Base-by-base conservation (phyloP, 331 rosid species). In the Acacia concinna region DNA sequence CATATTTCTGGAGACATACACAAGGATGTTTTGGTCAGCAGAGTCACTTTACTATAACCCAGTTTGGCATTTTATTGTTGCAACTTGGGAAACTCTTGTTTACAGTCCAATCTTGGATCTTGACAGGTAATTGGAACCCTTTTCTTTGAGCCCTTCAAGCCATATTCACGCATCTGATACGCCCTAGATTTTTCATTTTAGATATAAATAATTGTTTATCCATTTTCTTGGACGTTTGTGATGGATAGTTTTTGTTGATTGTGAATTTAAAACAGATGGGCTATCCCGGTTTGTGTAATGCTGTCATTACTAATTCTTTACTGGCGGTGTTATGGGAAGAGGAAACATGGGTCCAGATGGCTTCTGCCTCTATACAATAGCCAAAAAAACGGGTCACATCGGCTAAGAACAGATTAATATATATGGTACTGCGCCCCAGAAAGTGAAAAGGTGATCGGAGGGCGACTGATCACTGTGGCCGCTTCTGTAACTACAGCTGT, bases 21-120 rank as follows among this genome's bases (percentile, higher is more conserved):
- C 99, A 9, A 90, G 97, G 84, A 90, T 95, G 96, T 95, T 95
- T 79, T 95, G 99, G 99, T 85, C 99, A 8, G 94, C 96, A 31
- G 98, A 95, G 82, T 84, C 96, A 23, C 99, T 93, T 78, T 91
- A 93, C 88, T 95, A 93, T 84, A 95, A 93, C 83, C 92, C 98
- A 6, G 81, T 82, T 67, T 95, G 98, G 99, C 96, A 93, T 83
- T 76, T 82, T 54, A 86, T 93, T 74, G 99, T 95, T 23, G 81
- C 91, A 67, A 87, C 93, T 69, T 95, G 99, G 99, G 97, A 95
- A 87, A 85, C 90, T 56, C 79, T 95, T 30, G 97, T 95, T 71
- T 95, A 95, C 89, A 93, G 97, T 86, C 98, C 99, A 52, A 34
- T 95, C 69, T 81, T 93, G 57, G 99, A 95, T 93, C 85, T 95